Evolutionary conservation across 2,329 filamentous ascomycete genomes (phyloP).

Genomic region (Trichoderma breve): DNA sequence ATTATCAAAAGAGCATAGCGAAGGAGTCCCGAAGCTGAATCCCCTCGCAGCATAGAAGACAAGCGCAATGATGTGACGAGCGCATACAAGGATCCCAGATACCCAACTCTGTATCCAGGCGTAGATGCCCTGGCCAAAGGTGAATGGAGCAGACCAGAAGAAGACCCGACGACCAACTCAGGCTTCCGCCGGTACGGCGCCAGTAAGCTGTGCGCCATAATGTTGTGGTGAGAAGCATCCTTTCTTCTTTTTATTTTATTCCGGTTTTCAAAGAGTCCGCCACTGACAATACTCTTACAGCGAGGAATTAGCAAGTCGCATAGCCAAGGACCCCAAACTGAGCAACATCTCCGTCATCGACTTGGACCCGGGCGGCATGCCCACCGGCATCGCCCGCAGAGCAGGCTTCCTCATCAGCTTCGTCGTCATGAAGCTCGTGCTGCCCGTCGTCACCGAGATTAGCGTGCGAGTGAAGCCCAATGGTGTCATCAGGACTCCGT

Average conservation of each 20-base stretch:
- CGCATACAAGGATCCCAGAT: slow-evolving; percentile 28
- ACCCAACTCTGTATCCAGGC: slow-evolving; percentile 31
- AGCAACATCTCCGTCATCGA: slow-evolving; percentile 37
- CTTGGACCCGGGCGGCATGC: slow-evolving; percentile 40
- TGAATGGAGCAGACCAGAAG: slow-evolving; percentile 34
- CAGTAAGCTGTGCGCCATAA: slow-evolving; percentile 39
- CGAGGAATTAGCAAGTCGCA: slow-evolving; percentile 36
- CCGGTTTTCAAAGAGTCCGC: background rate
- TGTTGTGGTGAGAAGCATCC: slow-evolving; percentile 32
- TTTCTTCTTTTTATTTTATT: background rate
- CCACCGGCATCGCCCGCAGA: slow-evolving; percentile 32
- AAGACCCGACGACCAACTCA: slow-evolving; percentile 28
- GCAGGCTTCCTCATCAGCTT: slow-evolving; percentile 27
- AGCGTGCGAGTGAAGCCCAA: slow-evolving; percentile 31
- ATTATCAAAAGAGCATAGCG: background rate
- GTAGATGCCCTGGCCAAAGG: slow-evolving; percentile 34
- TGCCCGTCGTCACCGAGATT: slow-evolving; percentile 28
- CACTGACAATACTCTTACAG: background rate
- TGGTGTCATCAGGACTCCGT: slow-evolving; percentile 29
- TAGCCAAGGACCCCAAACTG: slow-evolving; percentile 35
- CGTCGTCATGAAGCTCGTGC: slow-evolving; percentile 27
- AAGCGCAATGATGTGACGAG: slow-evolving; percentile 27
- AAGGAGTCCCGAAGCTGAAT: background rate
- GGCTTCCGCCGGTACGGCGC: slow-evolving; percentile 40
- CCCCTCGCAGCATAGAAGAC: slow-evolving; percentile 29